Evolutionary conservation across 1,284 basidiomycete genomes (phyloP), one percentile per base, ranked within the genome.

Genomic region (Anthracocystis walkeri): DNA sequence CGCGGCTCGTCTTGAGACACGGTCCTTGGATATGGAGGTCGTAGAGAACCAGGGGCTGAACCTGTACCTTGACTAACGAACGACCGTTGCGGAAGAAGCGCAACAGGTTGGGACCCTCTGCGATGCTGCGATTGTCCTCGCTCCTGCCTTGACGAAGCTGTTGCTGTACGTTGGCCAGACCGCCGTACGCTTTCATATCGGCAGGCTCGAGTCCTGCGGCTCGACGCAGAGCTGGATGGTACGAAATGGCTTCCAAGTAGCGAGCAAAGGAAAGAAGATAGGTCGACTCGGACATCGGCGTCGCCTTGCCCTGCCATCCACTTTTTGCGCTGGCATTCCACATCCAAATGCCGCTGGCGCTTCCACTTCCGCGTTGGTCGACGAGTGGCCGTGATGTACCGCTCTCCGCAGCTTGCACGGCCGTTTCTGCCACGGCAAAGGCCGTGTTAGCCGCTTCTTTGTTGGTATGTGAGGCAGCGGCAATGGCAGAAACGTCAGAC

Each of bases 241-340:
- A 79, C 6, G 80, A 58, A 38, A 83, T 60, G 38, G 77, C 75
- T 56, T 83, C 80, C 57, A 83, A 50, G 58, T 75, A 83, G 38
- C 71, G 73, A 11, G 75, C 74, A 40, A 81, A 83, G 10, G 81
- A 82, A 11, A 74, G 60, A 6, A 83, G 71, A 20, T 80, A 82
- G 41, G 80, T 80, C 10, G 75, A 77, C 31, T 79, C 67, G 45
- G 78, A 74, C 75, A 82, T 80, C 41, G 58, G 58, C 33, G 29
- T 35, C 3, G 66, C 72, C 11, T 57, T 61, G 44, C 65, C 72
- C 48, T 80, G 74, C 61, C 70, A 66, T 21, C 80, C 75, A 23
- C 68, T 76, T 20, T 63, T 50, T 12, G 65, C 59, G 56, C 77
- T 75, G 10, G 74, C 77, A 20, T 70, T 75, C 78, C 78, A 79